Evolutionary conservation across 2,329 filamentous ascomycete species (phyloP), one percentile per base, ranked within the genome.

Genomic region (Scedosporium minutisporum): DNA sequence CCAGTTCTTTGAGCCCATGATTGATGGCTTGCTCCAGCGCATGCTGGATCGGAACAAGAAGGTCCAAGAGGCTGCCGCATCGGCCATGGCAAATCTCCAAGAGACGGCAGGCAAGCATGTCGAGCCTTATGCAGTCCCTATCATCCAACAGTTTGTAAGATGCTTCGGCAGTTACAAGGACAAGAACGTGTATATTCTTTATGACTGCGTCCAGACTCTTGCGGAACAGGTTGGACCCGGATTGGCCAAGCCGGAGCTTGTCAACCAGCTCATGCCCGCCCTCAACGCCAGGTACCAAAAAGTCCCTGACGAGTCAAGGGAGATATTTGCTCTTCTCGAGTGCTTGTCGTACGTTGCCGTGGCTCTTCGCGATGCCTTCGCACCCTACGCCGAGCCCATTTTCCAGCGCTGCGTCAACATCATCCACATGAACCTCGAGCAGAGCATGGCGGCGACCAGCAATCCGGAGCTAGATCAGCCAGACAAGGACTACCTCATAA

Each of bases 1-100:
- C 60, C 83, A 86, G 63, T 97, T 86, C 74, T 99, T 99, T 69
- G 89, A 95, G 69, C 93, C 93, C 0, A 90, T 97, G 83, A 96
- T 99, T 92, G 93, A 96, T 66, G 95, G 93, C 5, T 93, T 99
- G 58, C 78, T 99, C 63, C 87, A 87, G 65, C 90, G 93, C 71
- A 99, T 99, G 95, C 81, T 99, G 57, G 95, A 99, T 75, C 87
- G 85, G 72, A 97, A 97, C 81, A 99, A 99, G 80, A 92, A 93
- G 73, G 95, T 99, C 0, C 95, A 99, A 73, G 93, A 97, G 75
- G 93, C 95, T 16, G 95, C 90, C 27, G 93, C 93, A 1, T 97
- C 93, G 3, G 93, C 93, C 7, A 97, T 99, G 76, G 93, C 95
- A 3, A 96, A 93, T 70, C 82, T 99, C 7, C 95, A 97, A 74